Conservation (phyloP, 257 asterid species). For the Paulownia fortunei region DNA sequence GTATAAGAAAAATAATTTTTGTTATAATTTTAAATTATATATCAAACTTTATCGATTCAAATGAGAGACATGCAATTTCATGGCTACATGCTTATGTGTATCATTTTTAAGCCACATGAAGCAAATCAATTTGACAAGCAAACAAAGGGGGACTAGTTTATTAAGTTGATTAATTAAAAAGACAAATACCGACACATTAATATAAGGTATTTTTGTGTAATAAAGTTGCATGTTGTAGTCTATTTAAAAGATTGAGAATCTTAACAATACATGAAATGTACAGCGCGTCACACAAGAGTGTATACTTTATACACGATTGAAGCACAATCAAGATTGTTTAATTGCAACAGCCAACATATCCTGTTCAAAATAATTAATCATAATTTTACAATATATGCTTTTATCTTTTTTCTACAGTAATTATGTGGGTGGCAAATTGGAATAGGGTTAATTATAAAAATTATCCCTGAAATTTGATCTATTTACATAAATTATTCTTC, state of each 20-base stretch:
- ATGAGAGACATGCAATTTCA: not conserved
- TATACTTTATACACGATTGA: not conserved
- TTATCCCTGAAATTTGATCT: too few relatives aligned
- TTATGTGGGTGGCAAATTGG: not conserved
- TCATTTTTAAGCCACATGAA: slow-evolving; percentile 23
- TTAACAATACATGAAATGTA: not conserved
- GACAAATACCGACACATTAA: not conserved
- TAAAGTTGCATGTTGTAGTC: slow-evolving; percentile 12
- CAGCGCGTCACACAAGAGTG: not conserved
- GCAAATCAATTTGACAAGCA: not conserved
- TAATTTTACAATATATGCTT: not conserved
- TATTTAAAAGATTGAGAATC: not conserved
- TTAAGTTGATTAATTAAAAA: not conserved
- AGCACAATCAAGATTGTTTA: not conserved
- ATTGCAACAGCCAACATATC: not conserved
- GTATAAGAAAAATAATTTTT: not conserved
- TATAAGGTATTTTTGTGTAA: not conserved
- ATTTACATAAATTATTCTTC: too few relatives aligned
- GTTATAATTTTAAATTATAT: too few relatives aligned
- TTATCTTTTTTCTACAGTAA: not conserved
- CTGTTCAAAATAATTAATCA: not conserved
- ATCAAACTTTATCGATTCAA: not conserved
- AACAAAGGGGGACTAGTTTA: not conserved
- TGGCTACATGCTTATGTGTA: slow-evolving; percentile 26
- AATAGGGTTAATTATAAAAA: too few relatives aligned